Conservation (phyloP, 2,329 filamentous ascomycete species). For the Lasiodiplodia theobromae region DNA sequence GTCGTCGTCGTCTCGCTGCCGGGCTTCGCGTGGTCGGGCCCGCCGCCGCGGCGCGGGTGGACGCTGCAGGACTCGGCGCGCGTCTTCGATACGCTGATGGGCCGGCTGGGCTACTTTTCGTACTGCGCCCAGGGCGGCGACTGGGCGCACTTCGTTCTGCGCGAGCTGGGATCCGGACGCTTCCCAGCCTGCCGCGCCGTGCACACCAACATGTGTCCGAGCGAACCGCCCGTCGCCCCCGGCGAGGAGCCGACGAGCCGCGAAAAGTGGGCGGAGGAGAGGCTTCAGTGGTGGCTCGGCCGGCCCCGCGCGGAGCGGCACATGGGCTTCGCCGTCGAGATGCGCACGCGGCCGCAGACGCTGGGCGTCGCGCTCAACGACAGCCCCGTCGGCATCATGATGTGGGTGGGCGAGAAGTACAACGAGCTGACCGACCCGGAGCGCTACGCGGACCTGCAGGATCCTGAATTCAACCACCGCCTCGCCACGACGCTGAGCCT, state of each 20-base stretch:
- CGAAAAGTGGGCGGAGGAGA: slow-evolving; percentile 42
- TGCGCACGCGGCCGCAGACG: slow-evolving; percentile 53
- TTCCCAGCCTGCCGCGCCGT: slow-evolving; percentile 48
- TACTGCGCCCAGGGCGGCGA: slow-evolving; percentile 52
- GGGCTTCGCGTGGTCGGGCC: slow-evolving; percentile 58
- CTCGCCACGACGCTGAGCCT: slow-evolving; percentile 34
- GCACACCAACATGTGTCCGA: slow-evolving; percentile 53
- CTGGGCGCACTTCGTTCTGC: slow-evolving; percentile 51
- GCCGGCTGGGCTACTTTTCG: slow-evolving; percentile 48
- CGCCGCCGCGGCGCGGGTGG: slow-evolving; percentile 43
- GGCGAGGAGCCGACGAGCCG: slow-evolving; percentile 40
- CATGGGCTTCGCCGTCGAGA: slow-evolving; percentile 52
- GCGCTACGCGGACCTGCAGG: slow-evolving; percentile 38
- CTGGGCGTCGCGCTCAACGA: slow-evolving; percentile 53
- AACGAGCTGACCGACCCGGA: slow-evolving; percentile 47
- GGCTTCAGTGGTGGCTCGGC: slow-evolving; percentile 45
- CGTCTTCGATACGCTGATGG: slow-evolving; percentile 50
- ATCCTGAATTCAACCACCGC: slow-evolving; percentile 41
- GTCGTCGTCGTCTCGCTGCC: slow-evolving; percentile 66
- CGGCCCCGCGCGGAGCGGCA: slow-evolving; percentile 44
- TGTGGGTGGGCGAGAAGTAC: slow-evolving; percentile 55
- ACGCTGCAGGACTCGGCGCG: slow-evolving; percentile 47
- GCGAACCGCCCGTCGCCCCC: slow-evolving; percentile 42
- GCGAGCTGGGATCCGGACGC: slow-evolving; percentile 47
- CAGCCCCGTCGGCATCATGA: slow-evolving; percentile 53